These are phyloP conservation scores for Tetracladium maxilliforme DNA, from an alignment of 2,329 filamentous ascomycete species.

Conservation along the genomic window DNA sequence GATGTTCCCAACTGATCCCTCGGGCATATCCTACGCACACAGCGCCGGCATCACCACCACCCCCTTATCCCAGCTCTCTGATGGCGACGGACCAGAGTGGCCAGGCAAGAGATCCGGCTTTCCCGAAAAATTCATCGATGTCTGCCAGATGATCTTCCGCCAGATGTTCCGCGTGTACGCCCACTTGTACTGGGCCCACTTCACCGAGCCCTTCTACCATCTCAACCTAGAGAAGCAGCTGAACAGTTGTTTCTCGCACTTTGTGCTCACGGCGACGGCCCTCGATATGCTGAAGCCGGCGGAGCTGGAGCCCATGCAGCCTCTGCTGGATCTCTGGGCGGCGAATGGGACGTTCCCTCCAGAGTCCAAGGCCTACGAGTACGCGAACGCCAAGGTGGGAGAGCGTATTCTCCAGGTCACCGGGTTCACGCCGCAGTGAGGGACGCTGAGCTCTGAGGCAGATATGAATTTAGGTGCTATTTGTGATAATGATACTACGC, in stretches of 20 bases:
- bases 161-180: conserved; percentile 99
- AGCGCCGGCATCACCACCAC: conserved; percentile 19
- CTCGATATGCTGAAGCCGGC: conserved; percentile 75
- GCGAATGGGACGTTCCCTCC: conserved; percentile 76
- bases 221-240: conserved; percentile 68
- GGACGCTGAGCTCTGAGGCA: too few relatives aligned
- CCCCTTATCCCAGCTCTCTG: conserved; percentile 43
- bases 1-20: conserved; percentile 81
- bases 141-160: conserved; percentile 87
- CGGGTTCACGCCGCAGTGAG: too few relatives aligned
- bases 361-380: conserved; percentile 53
- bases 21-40: conserved; percentile 50
- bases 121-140: conserved; percentile 74
- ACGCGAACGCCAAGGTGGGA: conserved; percentile 45
- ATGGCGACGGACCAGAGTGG: conserved; percentile 64
- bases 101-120: conserved; percentile 88
- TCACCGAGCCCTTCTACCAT: conserved; percentile 70
- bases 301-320: conserved; percentile 92
- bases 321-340: conserved; percentile 81
- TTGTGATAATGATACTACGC: too few relatives aligned
- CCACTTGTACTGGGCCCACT: conserved; percentile 96
- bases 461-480: too few relatives aligned
- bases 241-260: conserved; percentile 81
- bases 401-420: conserved; percentile 35
- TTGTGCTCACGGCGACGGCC: conserved; percentile 65